phyloP scores from a whole-genome alignment of 2,329 filamentous ascomycete genomes.

The Exophiala oligosperma region DNA sequence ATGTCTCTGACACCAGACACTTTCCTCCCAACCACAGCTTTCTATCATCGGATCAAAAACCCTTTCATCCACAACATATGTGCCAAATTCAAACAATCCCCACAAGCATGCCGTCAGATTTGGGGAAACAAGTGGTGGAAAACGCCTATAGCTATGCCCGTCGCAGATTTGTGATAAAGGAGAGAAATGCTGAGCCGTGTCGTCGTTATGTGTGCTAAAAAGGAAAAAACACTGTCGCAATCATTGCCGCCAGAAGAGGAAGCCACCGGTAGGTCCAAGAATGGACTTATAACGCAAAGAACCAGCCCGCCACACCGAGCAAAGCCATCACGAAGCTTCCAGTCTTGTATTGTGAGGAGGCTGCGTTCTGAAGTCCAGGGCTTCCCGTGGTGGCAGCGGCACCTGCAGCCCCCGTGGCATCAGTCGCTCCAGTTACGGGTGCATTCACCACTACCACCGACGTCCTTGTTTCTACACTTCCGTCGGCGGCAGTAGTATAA shows the following conservation, averaged over 20 bases:
- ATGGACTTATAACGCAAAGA: constrained; percentile 18
- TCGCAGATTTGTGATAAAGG: constrained; percentile 23
- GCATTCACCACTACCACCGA: constrained; percentile 47
- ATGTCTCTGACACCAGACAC: not conserved
- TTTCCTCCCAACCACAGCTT: not conserved
- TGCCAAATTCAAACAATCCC: not conserved
- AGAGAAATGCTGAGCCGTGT: constrained; percentile 28
- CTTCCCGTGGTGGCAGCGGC: constrained; percentile 28
- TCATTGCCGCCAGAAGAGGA: too few relatives aligned
- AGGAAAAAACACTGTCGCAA: too few relatives aligned
- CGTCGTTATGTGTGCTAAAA: constrained; percentile 21
- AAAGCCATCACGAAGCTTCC: constrained; percentile 8
- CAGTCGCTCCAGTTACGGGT: constrained; percentile 29
- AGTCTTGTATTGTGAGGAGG: constrained; percentile 31
- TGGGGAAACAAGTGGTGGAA: not conserved
- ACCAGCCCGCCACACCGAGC: constrained; percentile 9
- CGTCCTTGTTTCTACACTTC: constrained; percentile 44
- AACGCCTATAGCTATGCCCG: constrained; percentile 26
- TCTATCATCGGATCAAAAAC: not conserved
- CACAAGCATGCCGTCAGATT: not conserved
- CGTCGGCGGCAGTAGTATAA: constrained; percentile 44
- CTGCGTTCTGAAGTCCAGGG: constrained; percentile 44
- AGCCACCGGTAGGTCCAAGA: constrained; percentile 1
- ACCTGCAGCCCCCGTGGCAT: constrained; percentile 24
- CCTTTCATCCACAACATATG: constrained; percentile 9